Evolutionary conservation across 352 stramenopile species (phyloP).

Genomic region (Blastocystis sp.): DNA sequence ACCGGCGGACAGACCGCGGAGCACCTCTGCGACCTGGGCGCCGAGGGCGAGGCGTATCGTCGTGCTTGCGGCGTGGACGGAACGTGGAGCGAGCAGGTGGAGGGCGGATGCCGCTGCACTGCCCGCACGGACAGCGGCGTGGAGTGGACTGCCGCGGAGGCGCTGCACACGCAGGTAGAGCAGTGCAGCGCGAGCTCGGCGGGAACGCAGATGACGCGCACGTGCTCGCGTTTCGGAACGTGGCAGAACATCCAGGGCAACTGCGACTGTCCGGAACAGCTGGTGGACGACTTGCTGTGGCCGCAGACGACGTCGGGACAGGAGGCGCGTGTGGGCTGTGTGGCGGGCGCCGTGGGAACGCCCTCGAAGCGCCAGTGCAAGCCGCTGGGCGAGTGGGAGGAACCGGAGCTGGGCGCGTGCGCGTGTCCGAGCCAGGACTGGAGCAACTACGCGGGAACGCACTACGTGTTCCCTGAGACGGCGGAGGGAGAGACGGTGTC

Average conservation of each 20-base stretch:
- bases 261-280: slow-evolving; percentile 41
- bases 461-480: slow-evolving; percentile 39
- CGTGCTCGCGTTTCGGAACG: not conserved
- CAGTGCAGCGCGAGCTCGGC: not conserved
- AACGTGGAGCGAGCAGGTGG: not conserved
- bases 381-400: not conserved
- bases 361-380: slow-evolving; percentile 12
- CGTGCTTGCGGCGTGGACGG: slow-evolving; percentile 29
- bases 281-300: not conserved
- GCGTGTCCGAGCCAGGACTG: not conserved
- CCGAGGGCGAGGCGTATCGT: not conserved
- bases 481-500: not conserved
- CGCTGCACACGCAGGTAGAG: slow-evolving; percentile 1
- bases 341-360: not conserved
- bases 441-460: slow-evolving; percentile 35
- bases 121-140: not conserved
- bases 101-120: not conserved
- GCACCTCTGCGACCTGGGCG: not conserved
- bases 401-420: not conserved
- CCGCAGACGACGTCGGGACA: slow-evolving; percentile 26
- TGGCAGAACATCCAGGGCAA: slow-evolving; percentile 31
- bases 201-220: not conserved
- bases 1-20: not conserved
- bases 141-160: not conserved
- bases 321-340: not conserved